phyloP scores from a whole-genome alignment of 2,329 filamentous ascomycete species.

The Calonectria pauciramosa region DNA sequence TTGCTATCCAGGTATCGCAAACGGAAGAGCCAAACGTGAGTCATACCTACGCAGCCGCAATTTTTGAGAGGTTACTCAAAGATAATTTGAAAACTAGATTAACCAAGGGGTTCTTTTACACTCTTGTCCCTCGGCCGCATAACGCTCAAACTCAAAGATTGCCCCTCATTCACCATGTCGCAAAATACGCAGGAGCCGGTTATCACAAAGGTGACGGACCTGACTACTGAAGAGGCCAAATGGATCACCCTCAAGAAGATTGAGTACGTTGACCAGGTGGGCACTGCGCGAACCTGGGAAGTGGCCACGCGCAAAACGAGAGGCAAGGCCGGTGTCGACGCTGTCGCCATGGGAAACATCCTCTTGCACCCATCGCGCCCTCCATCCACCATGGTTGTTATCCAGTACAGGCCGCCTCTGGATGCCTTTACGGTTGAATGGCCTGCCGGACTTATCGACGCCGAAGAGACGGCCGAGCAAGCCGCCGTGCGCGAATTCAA shows the following conservation, averaged over 20 bases:
- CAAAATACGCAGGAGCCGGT: conserved; percentile 38
- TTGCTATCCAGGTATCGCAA: neutral
- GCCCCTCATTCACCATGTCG: conserved; percentile 4
- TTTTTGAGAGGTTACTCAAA: neutral
- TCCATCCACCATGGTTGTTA: conserved; percentile 43
- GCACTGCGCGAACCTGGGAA: conserved; percentile 44
- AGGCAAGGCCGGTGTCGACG: conserved; percentile 41
- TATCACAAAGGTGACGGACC: conserved; percentile 42
- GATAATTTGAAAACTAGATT: neutral
- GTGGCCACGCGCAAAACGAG: conserved; percentile 45
- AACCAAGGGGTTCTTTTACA: neutral
- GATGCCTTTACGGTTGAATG: conserved; percentile 46
- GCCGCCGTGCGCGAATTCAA: conserved; percentile 44
- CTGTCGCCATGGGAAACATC: conserved; percentile 46
- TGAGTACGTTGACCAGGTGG: conserved; percentile 45
- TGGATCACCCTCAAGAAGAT: conserved; percentile 46
- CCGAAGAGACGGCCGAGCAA: conserved; percentile 41
- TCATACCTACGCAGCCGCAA: neutral
- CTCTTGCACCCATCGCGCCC: conserved; percentile 44
- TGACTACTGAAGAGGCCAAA: conserved; percentile 38
- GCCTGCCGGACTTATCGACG: conserved; percentile 44
- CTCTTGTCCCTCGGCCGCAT: neutral
- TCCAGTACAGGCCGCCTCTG: conserved; percentile 44
- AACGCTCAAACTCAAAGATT: neutral
- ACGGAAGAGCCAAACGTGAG: neutral